A percentile compares a stretch with the other conserved stretches of the same genome.
Conservation (phyloP, 164 flowering plant species). For the Macadamia integrifolia region DNA sequence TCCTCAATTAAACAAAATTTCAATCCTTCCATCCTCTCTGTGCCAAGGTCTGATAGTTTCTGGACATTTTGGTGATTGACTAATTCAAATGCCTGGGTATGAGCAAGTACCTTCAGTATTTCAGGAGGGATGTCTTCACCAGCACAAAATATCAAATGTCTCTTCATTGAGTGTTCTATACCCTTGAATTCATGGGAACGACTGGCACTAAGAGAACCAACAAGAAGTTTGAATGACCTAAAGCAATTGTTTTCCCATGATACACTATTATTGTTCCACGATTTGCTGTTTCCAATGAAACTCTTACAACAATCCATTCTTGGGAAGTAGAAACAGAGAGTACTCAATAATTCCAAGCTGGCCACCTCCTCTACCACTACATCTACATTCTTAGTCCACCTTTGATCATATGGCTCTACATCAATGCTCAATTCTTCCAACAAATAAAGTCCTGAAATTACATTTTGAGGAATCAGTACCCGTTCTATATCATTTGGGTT, state of each 20-base stretch:
- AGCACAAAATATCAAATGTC: constrained; percentile 7
- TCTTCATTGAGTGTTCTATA: background rate
- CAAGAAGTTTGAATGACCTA: constrained; percentile 9
- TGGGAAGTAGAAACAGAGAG: constrained; percentile 15
- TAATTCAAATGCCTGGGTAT: constrained; percentile 1
- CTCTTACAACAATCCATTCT: background rate
- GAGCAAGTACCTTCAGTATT: background rate
- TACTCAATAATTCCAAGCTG: background rate
- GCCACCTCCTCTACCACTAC: constrained; percentile 7
- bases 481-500: background rate
- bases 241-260: constrained; percentile 1
- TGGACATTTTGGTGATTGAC: background rate
- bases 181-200: background rate
- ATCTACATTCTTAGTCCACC: background rate
- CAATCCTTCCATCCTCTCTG: background rate
- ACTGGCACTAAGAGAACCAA: background rate
- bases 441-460: constrained; percentile 2
- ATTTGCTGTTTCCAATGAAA: background rate
- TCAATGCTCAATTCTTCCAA: constrained; percentile 20
- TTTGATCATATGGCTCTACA: background rate
- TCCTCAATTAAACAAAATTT: constrained; percentile 1
- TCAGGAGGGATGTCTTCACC: background rate
- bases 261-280: background rate
- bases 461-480: background rate
- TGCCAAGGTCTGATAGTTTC: background rate